These are phyloP conservation scores for Plasmopara viticola DNA, from an alignment of 352 stramenopile genomes.

Conservation along the genomic window DNA sequence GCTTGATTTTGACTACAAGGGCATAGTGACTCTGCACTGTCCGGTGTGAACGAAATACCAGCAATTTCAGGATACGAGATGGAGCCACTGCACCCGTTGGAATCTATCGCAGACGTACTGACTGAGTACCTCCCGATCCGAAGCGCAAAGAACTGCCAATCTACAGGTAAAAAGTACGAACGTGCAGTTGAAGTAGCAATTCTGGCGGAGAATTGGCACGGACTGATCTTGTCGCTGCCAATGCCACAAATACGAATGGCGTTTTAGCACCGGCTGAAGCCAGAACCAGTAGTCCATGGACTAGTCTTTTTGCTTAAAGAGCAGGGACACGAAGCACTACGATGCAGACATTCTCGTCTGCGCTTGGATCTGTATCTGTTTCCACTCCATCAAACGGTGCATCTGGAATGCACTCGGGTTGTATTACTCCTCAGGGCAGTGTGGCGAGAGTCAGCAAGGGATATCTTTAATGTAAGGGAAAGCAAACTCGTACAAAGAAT, in stretches of 20 bases:
- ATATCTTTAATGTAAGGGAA: slow-evolving; percentile 18
- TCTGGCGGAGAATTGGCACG: slow-evolving; percentile 6
- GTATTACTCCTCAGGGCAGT: slow-evolving; percentile 21
- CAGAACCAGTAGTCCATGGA: slow-evolving; percentile 10
- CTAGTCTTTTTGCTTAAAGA: slow-evolving; percentile 26
- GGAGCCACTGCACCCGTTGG: slow-evolving; percentile 26
- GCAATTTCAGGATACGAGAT: slow-evolving; percentile 16
- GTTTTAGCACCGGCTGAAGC: slow-evolving; percentile 12
- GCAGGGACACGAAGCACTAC: slow-evolving; percentile 5
- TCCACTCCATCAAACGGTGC: slow-evolving; percentile 15
- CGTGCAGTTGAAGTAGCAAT: slow-evolving; percentile 11
- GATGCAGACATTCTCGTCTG: slow-evolving; percentile 21
- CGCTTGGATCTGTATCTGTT: slow-evolving; percentile 23
- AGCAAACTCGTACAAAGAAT: slow-evolving; percentile 75
- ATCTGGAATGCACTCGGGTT: slow-evolving; percentile 11
- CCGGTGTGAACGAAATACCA: neutral
- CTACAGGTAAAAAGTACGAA: slow-evolving; percentile 18
- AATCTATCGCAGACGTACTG: slow-evolving; percentile 28
- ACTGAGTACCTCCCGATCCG: slow-evolving; percentile 31
- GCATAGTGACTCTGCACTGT: slow-evolving; percentile 10
- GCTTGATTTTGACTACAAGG: slow-evolving; percentile 39
- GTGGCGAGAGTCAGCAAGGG: slow-evolving; percentile 1
- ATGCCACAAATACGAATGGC: slow-evolving; percentile 6
- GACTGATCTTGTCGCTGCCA: neutral
- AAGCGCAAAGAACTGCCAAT: slow-evolving; percentile 4